A percentile compares a stretch with the other conserved stretches of the same genome.
These are phyloP conservation scores for Eucalyptus pauciflora DNA, from an alignment of 345 rosid genomes.

Conservation along the genomic window DNA sequence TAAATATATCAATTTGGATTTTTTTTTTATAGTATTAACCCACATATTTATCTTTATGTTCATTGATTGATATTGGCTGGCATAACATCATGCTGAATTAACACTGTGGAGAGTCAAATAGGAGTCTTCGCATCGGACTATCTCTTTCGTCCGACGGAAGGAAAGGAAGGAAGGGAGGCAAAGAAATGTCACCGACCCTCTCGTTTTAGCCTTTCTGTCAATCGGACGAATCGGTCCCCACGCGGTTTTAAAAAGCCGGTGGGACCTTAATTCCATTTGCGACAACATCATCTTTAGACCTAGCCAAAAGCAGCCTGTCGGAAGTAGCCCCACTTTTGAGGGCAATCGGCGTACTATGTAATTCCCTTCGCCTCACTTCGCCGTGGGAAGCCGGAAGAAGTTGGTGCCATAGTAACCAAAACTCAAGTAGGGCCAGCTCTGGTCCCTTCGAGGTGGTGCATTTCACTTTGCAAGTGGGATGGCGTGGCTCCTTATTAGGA, in stretches of 20 bases:
- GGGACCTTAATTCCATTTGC: not conserved
- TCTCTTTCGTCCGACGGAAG: not conserved
- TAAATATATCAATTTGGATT: rapidly evolving
- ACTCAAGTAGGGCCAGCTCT: not conserved
- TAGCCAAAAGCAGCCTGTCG: not conserved
- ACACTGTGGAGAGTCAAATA: not conserved
- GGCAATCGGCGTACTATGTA: not conserved
- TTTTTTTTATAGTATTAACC: too few species aligned
- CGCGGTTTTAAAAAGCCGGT: not conserved
- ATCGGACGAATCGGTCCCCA: not conserved
- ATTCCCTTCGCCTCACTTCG: not conserved
- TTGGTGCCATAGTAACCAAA: not conserved
- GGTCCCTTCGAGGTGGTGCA: not conserved
- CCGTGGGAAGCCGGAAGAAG: not conserved
- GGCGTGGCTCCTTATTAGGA: not conserved
- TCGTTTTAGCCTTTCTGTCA: not conserved
- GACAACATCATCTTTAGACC: not conserved
- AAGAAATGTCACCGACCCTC: not conserved
- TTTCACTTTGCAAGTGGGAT: not conserved
- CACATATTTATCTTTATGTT: not conserved
- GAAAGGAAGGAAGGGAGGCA: not conserved
- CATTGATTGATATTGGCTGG: not conserved
- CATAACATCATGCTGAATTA: not conserved
- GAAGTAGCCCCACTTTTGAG: not conserved
- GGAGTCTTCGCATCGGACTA: not conserved